Evolutionary conservation across 139 green algal species (phyloP).

Genomic region (Astrephomene gubernaculifera): DNA sequence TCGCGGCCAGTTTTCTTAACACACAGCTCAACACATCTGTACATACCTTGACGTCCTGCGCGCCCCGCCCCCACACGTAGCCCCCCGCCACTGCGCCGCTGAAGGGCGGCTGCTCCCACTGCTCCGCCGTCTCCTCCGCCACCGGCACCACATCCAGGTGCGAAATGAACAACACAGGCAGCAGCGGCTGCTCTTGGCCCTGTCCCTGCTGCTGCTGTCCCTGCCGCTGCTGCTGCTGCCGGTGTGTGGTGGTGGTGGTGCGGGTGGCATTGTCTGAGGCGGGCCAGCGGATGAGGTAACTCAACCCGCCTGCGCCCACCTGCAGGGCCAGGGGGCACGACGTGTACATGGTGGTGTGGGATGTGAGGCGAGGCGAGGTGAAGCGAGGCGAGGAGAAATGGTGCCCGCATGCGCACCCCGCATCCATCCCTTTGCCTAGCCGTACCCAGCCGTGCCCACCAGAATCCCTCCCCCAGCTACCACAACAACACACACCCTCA

Average conservation of each 20-base stretch:
- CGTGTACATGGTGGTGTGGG: not conserved
- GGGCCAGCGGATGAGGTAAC: slow-evolving; percentile 70
- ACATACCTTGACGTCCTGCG: slow-evolving; percentile 36
- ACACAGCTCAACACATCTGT: not conserved
- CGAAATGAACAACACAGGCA: slow-evolving; percentile 69
- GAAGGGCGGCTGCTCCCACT: slow-evolving; percentile 77
- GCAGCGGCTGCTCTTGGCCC: slow-evolving; percentile 2
- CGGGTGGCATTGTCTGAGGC: slow-evolving; percentile 49
- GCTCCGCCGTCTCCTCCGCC: slow-evolving; percentile 24
- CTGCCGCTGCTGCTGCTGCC: not conserved
- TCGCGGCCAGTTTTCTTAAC: too few relatives aligned
- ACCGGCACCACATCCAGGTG: slow-evolving; percentile 86
- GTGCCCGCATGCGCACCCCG: not conserved
- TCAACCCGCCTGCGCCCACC: slow-evolving; percentile 36
- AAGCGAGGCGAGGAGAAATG: not conserved
- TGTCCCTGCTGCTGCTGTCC: not conserved
- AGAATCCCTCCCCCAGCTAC: too few relatives aligned
- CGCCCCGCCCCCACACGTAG: slow-evolving; percentile 54
- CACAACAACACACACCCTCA: too few relatives aligned
- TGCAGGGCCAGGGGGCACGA: not conserved
- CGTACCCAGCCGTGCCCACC: too few relatives aligned
- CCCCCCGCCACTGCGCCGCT: slow-evolving; percentile 64
- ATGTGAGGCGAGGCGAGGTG: not conserved
- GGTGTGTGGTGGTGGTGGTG: not conserved
- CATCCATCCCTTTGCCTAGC: not conserved